A percentile compares a stretch with the other conserved stretches of the same genome.
phyloP scores from a whole-genome alignment of 257 asterid genomes.

The Scutellaria baicalensis region DNA sequence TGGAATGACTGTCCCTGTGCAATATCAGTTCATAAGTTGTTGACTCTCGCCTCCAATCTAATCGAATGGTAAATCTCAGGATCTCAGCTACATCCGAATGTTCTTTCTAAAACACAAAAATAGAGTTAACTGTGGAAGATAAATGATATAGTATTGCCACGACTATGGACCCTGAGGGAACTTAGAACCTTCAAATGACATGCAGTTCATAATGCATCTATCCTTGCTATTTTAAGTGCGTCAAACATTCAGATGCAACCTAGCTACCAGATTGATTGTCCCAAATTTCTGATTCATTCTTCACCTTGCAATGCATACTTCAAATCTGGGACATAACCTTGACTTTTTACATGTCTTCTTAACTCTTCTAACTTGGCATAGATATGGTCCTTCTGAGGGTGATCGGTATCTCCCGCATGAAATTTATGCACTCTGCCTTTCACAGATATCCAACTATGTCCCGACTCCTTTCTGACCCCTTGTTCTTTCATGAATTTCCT shows the following conservation, averaged over 20 bases:
- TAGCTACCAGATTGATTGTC: not conserved
- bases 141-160: not conserved
- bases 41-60: not conserved
- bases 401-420: slow-evolving; percentile 37
- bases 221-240: not conserved
- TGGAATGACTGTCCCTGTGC: not conserved
- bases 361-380: slow-evolving; percentile 32
- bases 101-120: not conserved
- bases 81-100: not conserved
- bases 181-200: not conserved
- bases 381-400: slow-evolving; percentile 32
- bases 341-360: slow-evolving; percentile 20
- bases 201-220: not conserved
- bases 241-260: not conserved
- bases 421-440: slow-evolving; percentile 31
- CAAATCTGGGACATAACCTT: slow-evolving; percentile 36
- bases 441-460: slow-evolving; percentile 42
- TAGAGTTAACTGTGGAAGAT: not conserved
- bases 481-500: slow-evolving; percentile 39
- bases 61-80: not conserved
- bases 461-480: slow-evolving; percentile 45
- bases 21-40: not conserved
- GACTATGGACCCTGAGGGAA: not conserved
- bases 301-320: slow-evolving; percentile 27
- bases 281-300: slow-evolving; percentile 17